Percentiles rank a stretch among this genome's conserved stretches.
Evolutionary conservation across 2,329 filamentous ascomycete genomes (phyloP).

Genomic region (Neoascochyta sp.): DNA sequence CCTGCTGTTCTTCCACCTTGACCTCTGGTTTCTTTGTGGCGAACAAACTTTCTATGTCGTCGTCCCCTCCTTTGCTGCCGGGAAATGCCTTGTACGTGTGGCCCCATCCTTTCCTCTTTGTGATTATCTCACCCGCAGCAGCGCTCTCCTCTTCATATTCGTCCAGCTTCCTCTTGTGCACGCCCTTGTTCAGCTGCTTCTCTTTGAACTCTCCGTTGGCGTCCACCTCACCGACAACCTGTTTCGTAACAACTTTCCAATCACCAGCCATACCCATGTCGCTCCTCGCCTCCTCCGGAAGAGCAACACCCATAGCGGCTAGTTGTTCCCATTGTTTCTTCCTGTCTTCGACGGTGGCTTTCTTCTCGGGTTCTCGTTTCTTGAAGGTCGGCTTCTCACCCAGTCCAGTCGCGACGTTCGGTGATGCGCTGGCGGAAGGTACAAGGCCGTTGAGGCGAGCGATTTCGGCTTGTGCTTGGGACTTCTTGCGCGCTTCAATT

Average conservation of each 20-base stretch:
- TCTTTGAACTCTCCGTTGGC: constrained; percentile 46
- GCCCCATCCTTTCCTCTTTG: constrained; percentile 44
- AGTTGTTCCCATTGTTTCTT: constrained; percentile 85
- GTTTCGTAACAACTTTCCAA: constrained; percentile 67
- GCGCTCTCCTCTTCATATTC: constrained; percentile 60
- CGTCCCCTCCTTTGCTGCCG: constrained; percentile 47
- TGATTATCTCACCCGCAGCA: constrained; percentile 50
- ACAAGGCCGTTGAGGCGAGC: constrained; percentile 79
- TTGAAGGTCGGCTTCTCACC: constrained; percentile 21
- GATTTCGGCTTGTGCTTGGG: constrained; percentile 78
- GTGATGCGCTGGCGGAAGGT: constrained; percentile 42
- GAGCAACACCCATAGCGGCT: constrained; percentile 77
- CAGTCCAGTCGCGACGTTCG: constrained; percentile 27
- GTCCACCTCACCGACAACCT: constrained; percentile 42
- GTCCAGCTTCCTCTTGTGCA: constrained; percentile 60
- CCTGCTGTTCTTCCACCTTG: constrained; percentile 39
- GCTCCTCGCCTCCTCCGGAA: constrained; percentile 72
- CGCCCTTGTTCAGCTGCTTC: constrained; percentile 49
- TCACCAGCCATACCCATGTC: constrained; percentile 87
- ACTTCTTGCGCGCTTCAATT: constrained; percentile 73
- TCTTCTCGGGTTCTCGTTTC: constrained; percentile 39
- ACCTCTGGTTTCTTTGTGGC: constrained; percentile 30
- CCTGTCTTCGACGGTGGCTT: constrained; percentile 61
- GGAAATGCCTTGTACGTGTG: constrained; percentile 46
- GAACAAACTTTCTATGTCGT: constrained; percentile 64